These are phyloP conservation scores for Sporothrix euskadiensis DNA, from an alignment of 2,329 filamentous ascomycete species.

Conservation along the genomic window DNA sequence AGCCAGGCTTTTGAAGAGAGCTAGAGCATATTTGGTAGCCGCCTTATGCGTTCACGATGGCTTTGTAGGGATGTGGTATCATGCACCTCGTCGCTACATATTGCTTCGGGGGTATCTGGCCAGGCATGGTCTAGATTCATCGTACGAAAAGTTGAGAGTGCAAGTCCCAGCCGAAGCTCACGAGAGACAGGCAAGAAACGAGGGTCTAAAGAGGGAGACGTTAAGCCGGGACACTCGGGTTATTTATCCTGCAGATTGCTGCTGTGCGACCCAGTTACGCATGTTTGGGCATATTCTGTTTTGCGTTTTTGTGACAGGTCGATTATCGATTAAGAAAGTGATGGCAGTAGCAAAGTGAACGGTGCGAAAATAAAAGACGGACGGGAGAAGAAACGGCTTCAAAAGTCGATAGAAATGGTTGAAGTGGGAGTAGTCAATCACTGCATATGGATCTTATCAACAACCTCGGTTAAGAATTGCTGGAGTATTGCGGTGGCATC, in stretches of 20 bases:
- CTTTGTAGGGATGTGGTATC: neutral
- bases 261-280: neutral
- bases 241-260: neutral
- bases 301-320: constrained; percentile 2
- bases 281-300: neutral
- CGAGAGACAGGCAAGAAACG: neutral
- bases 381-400: neutral
- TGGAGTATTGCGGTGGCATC: neutral
- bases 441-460: neutral
- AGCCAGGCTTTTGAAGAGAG: neutral
- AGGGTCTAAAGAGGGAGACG: neutral
- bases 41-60: neutral
- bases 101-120: neutral
- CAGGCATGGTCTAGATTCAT: neutral
- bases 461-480: neutral
- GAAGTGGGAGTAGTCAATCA: neutral
- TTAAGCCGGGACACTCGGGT: neutral
- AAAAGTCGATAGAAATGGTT: neutral
- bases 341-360: neutral
- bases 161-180: neutral
- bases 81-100: neutral
- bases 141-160: neutral
- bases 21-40: neutral
- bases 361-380: neutral
- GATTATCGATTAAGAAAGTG: neutral